Evolutionary conservation across 768 basidiomycete species (phyloP), one percentile per base, ranked within the genome.

Genomic region (Kwoniella dendrophila): DNA sequence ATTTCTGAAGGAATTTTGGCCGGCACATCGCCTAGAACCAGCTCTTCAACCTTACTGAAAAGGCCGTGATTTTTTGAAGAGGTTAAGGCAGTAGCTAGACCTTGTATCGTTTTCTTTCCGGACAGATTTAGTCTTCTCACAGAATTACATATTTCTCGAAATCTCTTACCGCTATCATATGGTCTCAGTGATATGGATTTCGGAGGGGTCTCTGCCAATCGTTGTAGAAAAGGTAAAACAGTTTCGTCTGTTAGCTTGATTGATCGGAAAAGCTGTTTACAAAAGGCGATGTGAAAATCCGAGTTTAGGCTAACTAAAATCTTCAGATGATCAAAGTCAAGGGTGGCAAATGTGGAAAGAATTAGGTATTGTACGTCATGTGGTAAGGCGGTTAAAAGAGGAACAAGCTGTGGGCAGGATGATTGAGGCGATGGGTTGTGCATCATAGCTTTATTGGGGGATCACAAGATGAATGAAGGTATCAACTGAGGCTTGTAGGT

Each of bases 281-380:
- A 4, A 12, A 51, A 51, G 11, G 26, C n/a, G 12, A 22, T 30
- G 14, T 36, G 11, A 34, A 22, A 33, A 22, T 12, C 7, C 6
- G 49, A 33, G n/a, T 33, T 51, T 12, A 51, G 49, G 27, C 4
- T 6, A 11, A 32, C 7, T 2, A 51, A 29, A 32, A 12, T 18
- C 34, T 51, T 51, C 18, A 51, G 49, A 34, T 51, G 8, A 3
- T 51, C 32, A 32, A 51, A 51, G 6, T 29, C 32, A 33, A n/a
- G 49, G n/a, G 49, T 51, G 49, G 49, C 49, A 33, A 51, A 51
- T 20, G 29, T 7, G 11, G 49, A 51, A 14, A 51, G 12, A 3
- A 51, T 36, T 2, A 1, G 16, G 26, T 51, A 33, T 33, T 20
- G 10, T 5, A 51, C 7, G 10, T 51, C 49, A 5, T 51, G n/a